Evolutionary conservation across 2,329 filamentous ascomycete genomes (phyloP).

Genomic region (Sphaerulina populicola): DNA sequence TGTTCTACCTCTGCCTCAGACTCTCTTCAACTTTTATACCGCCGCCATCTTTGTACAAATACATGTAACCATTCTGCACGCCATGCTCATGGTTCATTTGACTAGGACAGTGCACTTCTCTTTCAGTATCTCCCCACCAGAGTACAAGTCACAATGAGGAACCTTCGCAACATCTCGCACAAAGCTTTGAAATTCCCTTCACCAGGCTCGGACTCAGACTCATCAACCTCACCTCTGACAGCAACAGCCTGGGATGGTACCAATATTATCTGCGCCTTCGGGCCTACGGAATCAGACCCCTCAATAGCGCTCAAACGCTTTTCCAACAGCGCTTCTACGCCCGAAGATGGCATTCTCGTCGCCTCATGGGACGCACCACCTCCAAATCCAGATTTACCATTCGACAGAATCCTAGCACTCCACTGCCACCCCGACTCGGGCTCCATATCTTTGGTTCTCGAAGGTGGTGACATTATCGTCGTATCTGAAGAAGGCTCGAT

Average conservation of each 20-base stretch:
- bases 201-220: not conserved
- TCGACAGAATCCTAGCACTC: conserved; percentile 67
- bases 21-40: conserved; percentile 7
- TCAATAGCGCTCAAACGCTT: conserved; percentile 63
- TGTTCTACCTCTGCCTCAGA: not conserved
- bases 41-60: not conserved
- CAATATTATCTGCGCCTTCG: conserved; percentile 69
- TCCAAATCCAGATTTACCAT: conserved; percentile 60
- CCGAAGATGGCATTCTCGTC: conserved; percentile 46
- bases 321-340: conserved; percentile 35
- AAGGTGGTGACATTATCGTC: conserved; percentile 82
- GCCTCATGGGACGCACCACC: conserved; percentile 85
- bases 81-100: not conserved
- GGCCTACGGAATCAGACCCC: conserved; percentile 59
- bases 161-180: conserved; percentile 70
- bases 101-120: not conserved
- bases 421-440: conserved; percentile 78
- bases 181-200: conserved; percentile 51
- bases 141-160: conserved; percentile 58
- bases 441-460: conserved; percentile 72
- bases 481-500: conserved; percentile 72
- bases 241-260: conserved; percentile 79
- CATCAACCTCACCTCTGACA: conserved; percentile 44
- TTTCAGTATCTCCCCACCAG: no score
- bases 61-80: not conserved